These are phyloP conservation scores for Lycium ferocissimum DNA, from an alignment of 257 asterid genomes.

Conservation along the genomic window DNA sequence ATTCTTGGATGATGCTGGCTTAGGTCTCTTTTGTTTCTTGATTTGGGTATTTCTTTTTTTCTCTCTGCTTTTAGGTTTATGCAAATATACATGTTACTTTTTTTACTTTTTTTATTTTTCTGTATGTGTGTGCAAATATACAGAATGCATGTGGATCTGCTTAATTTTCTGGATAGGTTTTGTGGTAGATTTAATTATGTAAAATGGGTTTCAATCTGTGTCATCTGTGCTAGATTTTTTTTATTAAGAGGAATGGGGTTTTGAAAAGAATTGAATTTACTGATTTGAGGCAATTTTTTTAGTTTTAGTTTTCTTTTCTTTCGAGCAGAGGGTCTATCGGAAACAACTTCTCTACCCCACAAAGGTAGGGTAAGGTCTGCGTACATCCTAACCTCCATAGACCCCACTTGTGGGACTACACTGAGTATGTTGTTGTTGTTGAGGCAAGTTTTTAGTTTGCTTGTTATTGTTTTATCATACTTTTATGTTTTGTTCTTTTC, in stretches of 20 bases:
- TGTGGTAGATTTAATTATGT: background rate
- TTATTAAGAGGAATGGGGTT: background rate
- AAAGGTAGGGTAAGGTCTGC: too few relatives aligned
- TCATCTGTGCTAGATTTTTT: background rate
- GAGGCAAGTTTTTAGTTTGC: background rate
- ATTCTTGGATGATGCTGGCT: conserved; percentile 27
- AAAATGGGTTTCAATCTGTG: background rate
- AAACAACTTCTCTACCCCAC: too few relatives aligned
- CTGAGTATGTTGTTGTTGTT: too few relatives aligned
- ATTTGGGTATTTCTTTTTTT: conserved; percentile 20
- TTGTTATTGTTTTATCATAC: background rate
- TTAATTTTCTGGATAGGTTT: background rate
- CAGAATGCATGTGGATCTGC: conserved; percentile 17
- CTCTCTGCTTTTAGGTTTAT: conserved; percentile 5
- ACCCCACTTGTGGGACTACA: too few relatives aligned
- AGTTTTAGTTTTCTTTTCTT: too few relatives aligned
- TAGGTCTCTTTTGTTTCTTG: conserved; percentile 19
- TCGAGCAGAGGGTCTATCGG: too few relatives aligned
- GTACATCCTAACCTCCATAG: too few relatives aligned
- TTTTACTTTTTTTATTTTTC: too few relatives aligned
- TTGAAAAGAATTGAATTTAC: background rate
- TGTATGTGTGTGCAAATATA: background rate
- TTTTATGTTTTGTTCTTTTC: background rate
- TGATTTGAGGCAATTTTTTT: background rate
- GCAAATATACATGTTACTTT: background rate